Evolutionary conservation across 108 stramenopile species (phyloP), one percentile per base, ranked within the genome.

Genomic region (Nitzschia sp.): DNA sequence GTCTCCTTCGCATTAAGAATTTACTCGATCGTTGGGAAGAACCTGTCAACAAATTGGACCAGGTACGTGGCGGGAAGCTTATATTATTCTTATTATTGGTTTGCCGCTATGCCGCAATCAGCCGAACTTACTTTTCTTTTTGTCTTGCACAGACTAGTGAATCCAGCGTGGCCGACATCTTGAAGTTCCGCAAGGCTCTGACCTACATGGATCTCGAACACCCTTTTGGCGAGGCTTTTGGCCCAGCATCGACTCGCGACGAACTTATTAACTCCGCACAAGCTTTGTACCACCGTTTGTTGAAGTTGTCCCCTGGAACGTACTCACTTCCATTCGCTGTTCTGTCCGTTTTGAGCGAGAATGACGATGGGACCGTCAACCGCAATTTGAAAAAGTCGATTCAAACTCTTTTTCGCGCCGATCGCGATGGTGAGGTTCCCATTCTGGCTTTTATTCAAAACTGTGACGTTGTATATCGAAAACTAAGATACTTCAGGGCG

Each of bases 1-100:
- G 66, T 9, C 50, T 36, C 17, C 21, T 75, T 45, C 34, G 33
- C 3, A 68, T 90, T 30, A 83, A 82, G 48, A 54, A 68, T n/a
- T 36, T 82, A 1, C 72, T 93, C 1, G 85, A 88, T 65, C 58
- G 82, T 19, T 93, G 92, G 92, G 69, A 88, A 56, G 89, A 90
- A 45, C 92, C 92, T 19, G 73, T 79, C 0, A 84, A 77, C 57
- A 92, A 89, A 53, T 31, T 52, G 13, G 80, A 76, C 32, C 81
- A 84, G 66, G 76, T 83, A 34, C 45, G 74, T n/a, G 31, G 27
- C 31, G 16, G 44, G 32, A 65, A n/a, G n/a, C n/a, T n/a, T n/a
- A n/a, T n/a, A n/a, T n/a, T n/a, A n/a, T n/a, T n/a, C n/a, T n/a
- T n/a, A n/a, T n/a, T n/a, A n/a, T n/a, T n/a, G n/a, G n/a, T n/a